Percentiles rank a stretch among this genome's conserved stretches.
phyloP scores from a whole-genome alignment of 1,284 basidiomycete species.

The Mycena citricolor region DNA sequence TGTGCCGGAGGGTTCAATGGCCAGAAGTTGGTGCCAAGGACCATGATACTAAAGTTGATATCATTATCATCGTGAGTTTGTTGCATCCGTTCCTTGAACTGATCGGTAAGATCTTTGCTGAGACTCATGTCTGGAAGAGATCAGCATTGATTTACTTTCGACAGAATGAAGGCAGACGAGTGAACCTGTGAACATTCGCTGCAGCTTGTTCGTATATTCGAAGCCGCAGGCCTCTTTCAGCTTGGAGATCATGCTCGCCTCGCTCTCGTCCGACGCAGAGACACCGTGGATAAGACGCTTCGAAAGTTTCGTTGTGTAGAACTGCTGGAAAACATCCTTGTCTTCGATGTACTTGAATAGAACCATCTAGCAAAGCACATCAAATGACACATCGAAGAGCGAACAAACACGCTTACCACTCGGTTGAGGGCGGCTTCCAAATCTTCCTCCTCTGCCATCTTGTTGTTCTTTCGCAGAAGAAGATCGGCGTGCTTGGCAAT shows the following conservation, averaged over 20 bases:
- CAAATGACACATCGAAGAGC: slow-evolving; percentile 2
- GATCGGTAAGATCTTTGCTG: slow-evolving; percentile 94
- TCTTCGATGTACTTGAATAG: slow-evolving; percentile 99
- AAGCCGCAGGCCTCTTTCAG: slow-evolving; percentile 98
- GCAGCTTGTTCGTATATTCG: slow-evolving; percentile 98
- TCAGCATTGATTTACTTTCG: background rate
- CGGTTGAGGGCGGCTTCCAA: slow-evolving; percentile 90
- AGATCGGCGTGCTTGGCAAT: slow-evolving; percentile 94
- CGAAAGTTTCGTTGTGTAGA: slow-evolving; percentile 96
- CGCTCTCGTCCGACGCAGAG: slow-evolving; percentile 97
- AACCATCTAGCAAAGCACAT: slow-evolving; percentile 72
- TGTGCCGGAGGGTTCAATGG: slow-evolving; percentile 83
- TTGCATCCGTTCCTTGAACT: slow-evolving; percentile 93
- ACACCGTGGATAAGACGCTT: slow-evolving; percentile 91
- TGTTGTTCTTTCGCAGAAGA: slow-evolving; percentile 93
- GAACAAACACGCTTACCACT: slow-evolving; percentile 67
- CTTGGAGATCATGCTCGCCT: slow-evolving; percentile 98
- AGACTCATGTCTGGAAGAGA: slow-evolving; percentile 82
- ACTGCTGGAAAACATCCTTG: slow-evolving; percentile 99
- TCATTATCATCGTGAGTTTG: slow-evolving; percentile 83
- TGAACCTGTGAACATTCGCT: slow-evolving; percentile 96
- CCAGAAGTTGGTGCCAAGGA: slow-evolving; percentile 97
- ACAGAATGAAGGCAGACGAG: background rate
- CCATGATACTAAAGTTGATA: slow-evolving; percentile 91
- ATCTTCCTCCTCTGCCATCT: slow-evolving; percentile 90